Conservation (phyloP, 345 rosid genomes). For the Lepidium africanum region DNA sequence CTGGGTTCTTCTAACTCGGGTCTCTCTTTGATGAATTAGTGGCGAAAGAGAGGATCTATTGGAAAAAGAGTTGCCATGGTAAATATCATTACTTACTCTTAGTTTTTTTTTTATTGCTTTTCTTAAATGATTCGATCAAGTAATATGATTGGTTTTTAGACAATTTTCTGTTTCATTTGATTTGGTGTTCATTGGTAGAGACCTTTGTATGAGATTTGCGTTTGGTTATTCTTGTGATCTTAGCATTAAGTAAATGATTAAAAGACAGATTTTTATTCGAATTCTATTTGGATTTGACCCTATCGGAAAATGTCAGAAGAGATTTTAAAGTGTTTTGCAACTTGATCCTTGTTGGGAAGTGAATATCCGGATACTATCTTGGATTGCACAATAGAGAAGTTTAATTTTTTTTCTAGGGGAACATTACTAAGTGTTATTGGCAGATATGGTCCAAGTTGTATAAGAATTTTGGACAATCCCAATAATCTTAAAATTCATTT, state of each 20-base stretch:
- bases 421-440: not conserved
- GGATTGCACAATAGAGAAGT: not conserved
- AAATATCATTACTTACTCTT: not conserved
- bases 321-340: not conserved
- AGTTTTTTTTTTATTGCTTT: not conserved
- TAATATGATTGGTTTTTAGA: not conserved
- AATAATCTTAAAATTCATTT: not conserved
- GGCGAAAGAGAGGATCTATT: constrained; percentile 14
- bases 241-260: not conserved
- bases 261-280: not conserved
- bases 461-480: not conserved
- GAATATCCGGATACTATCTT: not conserved
- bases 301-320: not conserved
- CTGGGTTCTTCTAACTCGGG: not conserved
- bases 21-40: constrained; percentile 29
- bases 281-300: not conserved
- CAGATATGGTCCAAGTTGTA: not conserved
- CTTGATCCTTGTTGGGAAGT: not conserved
- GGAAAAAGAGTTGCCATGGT: constrained; percentile 32
- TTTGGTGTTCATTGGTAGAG: constrained; percentile 1
- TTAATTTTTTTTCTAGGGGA: not conserved
- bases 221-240: not conserved
- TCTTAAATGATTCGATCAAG: not conserved
- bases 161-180: not conserved
- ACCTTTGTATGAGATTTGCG: not conserved